Evolutionary conservation across 305 asterid species (phyloP), one percentile per base, ranked within the genome.

Genomic region (Striga hermonthica): DNA sequence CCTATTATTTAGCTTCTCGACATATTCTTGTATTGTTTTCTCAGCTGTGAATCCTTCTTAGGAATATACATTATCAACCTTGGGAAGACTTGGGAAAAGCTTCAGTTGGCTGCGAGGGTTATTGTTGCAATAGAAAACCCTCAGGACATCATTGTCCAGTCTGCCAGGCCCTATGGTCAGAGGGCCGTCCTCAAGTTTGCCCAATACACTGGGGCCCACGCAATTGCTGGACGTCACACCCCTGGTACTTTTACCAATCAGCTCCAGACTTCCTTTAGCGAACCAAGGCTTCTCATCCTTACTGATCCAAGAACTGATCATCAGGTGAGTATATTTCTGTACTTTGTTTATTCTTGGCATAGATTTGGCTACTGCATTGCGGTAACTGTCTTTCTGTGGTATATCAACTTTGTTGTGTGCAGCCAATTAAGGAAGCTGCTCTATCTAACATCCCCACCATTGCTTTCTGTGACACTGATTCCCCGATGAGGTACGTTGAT

Each of bases 101-200:
- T 82, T 41, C 75, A 64, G 64, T 70, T 79, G 84, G 87, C 84
- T 28, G 87, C 87, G 0, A 75, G 87, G 73, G 82, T 82, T 31
- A 82, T 82, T 60, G 87, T 79, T 54, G 73, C 75, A 1, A 77
- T 79, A 55, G 87, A 82, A 75, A 82, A 82, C 65, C 84, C 87
- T n/a, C 82, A 82, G 14, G 87, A 82, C 70, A 82, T 82, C 37
- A 82, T 82, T 11, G 87, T 82, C 43, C 87, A 82, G 65, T 79
- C 84, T n/a, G 87, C 84, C 31, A 77, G 84, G 44, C 84, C 87
- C 0, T 82, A 82, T 59, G 87, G 87, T 58, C 84, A 82, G 79
- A 79, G 87, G 50, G 87, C 87, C n/a, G 87, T 82, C 16, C 44
- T 82, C 76, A 82, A 82, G 72, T 82, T 82, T 60, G 87, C 87